A percentile compares a stretch with the other conserved stretches of the same genome.
Evolutionary conservation across 2,329 filamentous ascomycete genomes (phyloP).

Genomic region (Aspergillus pseudoterreus): DNA sequence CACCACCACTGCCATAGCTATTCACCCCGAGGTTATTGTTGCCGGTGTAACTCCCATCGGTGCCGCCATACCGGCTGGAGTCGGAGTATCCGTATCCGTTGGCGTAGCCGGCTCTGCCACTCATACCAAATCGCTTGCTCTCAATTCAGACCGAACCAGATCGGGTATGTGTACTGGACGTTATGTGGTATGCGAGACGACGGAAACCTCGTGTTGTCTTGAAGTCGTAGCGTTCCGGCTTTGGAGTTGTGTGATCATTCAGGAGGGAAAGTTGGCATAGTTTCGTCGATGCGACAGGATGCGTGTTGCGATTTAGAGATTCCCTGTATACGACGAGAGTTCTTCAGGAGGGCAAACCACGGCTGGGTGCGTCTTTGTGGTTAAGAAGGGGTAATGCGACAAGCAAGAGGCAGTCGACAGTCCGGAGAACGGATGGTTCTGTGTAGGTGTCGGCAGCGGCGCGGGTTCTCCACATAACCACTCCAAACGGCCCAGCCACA

Average conservation of each 20-base stretch:
- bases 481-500: constrained; percentile 12
- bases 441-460: neutral
- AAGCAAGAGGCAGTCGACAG: constrained; percentile 4
- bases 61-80: constrained; percentile 30
- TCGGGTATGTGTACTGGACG: neutral
- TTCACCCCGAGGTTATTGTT: constrained; percentile 30
- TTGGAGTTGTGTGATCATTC: constrained; percentile 15
- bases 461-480: constrained; percentile 6
- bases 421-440: neutral
- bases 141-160: neutral
- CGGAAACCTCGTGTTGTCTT: neutral
- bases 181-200: neutral
- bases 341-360: no score
- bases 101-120: constrained; percentile 31
- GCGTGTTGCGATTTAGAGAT: neutral
- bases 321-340: neutral
- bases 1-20: constrained; percentile 26
- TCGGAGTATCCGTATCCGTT: constrained; percentile 39
- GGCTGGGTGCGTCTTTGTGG: neutral
- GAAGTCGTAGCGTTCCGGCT: constrained; percentile 8
- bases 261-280: constrained; percentile 22
- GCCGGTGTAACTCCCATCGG: constrained; percentile 30
- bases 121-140: constrained; percentile 27
- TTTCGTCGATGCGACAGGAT: constrained; percentile 2
- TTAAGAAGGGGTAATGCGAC: neutral